Evolutionary conservation across 2,329 filamentous ascomycete genomes (phyloP), one percentile per base, ranked within the genome.

Genomic region (Fusarium brachygibbosum): DNA sequence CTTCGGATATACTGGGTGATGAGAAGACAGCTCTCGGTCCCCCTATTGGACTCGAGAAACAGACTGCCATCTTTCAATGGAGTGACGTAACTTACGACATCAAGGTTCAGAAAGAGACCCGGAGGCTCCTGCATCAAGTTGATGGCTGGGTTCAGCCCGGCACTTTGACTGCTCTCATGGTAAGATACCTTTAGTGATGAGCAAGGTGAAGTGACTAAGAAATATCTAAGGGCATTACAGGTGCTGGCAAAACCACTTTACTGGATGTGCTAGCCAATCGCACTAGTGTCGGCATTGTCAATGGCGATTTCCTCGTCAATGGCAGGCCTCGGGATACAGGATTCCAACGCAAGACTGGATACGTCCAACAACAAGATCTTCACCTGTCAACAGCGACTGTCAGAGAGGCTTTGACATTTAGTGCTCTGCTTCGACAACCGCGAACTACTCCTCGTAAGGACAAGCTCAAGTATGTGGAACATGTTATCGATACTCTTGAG

Each of bases 61-160:
- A 92, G 71, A 92, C 87, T 5, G 90, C 91, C 40, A 87, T 93
- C 55, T 95, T 95, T 81, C 91, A 93, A 75, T 97, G 93, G 93
- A 86, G 89, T 68, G 85, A 94, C 67, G 89, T 96, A 0, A 93
- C 90, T 79, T 97, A 85, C 69, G 83, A 88, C 50, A 82, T 88
- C 78, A 90, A 91, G 76, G 93, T 96, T 78, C 95, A 94, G 81
- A 84, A 83, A 10, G 88, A 94, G 70, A 81, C 84, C 1, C 86
- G 93, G 12, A 87, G 90, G 21, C 90, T 97, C 72, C 83, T 97
- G 38, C 90, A 97, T 70, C 84, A 94, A 60, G 91, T 97, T 8
- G 91, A 95, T 73, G 93, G 93, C 31, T 97, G 92, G 91, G 93
- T 97, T 67, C 94, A 95, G 78, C 93, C 94, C 1, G 93, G 93